Evolutionary conservation across 192 early-diverging fungal genomes (phyloP), one percentile per base, ranked within the genome.

Genomic region (Spizellomyces sp.): DNA sequence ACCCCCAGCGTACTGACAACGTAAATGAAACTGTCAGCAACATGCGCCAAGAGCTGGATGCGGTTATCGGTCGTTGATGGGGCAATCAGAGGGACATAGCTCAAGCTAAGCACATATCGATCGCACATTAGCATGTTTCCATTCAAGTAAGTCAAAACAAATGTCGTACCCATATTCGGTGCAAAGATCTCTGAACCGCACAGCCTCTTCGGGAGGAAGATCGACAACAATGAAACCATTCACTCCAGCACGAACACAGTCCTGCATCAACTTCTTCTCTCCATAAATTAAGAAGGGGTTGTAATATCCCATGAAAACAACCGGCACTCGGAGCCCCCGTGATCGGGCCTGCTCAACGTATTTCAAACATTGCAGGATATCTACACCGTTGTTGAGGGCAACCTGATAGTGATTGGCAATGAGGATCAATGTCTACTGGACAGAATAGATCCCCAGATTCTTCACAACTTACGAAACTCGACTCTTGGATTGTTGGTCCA

Each of bases 281-380:
- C 98, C 98, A 78, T 96, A 98, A 72, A 88, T 92, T 67, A 95
- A 86, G 66, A 98, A 89, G 48, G 98, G 95, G 82, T 99, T 99
- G 85, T 93, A 97, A 89, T 99, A 99, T 36, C 96, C 98, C 96
- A 99, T 98, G 71, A 99, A 94, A 21, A 99, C 85, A 52, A 99
- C 85, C 5, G 98, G 98, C 15, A 92, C 88, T 64, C 83, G 88
- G 41, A 99, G 87, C 9, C 98, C 98, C 45, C 84, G 83, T 44
- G 80, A 68, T 57, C 96, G 90, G 0, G 98, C 96, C 74, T 90
- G 77, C 21, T 80, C 75, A 45, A 98, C 95, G 66, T 90, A 86
- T 43, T 86, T 81, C 48, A 98, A 79, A 82, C 96, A 96, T 73
- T 82, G 79, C 12, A 87, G 73, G 58, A 98, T 89, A 79, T 95